Evolutionary conservation across 2,329 filamentous ascomycete genomes (phyloP).

Genomic region (Claviceps sp.): DNA sequence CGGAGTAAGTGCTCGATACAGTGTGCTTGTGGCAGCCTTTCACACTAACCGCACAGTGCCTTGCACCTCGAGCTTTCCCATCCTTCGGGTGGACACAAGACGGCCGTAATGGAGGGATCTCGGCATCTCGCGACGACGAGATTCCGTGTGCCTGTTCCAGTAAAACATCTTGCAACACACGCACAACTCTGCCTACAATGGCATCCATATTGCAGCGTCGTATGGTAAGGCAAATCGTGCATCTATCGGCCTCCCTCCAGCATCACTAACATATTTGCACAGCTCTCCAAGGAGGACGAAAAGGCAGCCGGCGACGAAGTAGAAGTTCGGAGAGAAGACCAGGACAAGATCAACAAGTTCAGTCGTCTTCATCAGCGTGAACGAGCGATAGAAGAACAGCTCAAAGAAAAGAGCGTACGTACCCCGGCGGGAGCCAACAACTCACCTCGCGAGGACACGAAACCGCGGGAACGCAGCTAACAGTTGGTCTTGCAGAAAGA

Average conservation of each 20-base stretch:
- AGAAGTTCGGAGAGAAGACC: slow-evolving; percentile 89
- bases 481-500: slow-evolving; percentile 56
- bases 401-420: slow-evolving; percentile 65
- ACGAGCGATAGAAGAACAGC: slow-evolving; percentile 61
- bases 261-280: slow-evolving; percentile 8
- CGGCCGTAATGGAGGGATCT: not conserved
- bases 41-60: not conserved
- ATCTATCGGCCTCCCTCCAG: not conserved
- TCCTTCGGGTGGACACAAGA: not conserved
- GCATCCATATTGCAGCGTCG: slow-evolving; percentile 41
- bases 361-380: slow-evolving; percentile 86
- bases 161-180: not conserved
- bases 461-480: too few relatives aligned
- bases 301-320: slow-evolving; percentile 62
- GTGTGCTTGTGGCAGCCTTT: not conserved
- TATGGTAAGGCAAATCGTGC: slow-evolving; percentile 32
- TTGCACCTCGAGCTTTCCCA: not conserved
- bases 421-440: not conserved
- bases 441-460: too few relatives aligned
- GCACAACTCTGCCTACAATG: slow-evolving; percentile 14
- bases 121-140: not conserved
- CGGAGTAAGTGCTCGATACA: not conserved
- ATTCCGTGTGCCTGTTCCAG: not conserved
- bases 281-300: slow-evolving; percentile 95
- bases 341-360: slow-evolving; percentile 98